These are phyloP conservation scores for Wilhelminamyces savonicus DNA, from an alignment of 805 yeast species.

Conservation along the genomic window DNA sequence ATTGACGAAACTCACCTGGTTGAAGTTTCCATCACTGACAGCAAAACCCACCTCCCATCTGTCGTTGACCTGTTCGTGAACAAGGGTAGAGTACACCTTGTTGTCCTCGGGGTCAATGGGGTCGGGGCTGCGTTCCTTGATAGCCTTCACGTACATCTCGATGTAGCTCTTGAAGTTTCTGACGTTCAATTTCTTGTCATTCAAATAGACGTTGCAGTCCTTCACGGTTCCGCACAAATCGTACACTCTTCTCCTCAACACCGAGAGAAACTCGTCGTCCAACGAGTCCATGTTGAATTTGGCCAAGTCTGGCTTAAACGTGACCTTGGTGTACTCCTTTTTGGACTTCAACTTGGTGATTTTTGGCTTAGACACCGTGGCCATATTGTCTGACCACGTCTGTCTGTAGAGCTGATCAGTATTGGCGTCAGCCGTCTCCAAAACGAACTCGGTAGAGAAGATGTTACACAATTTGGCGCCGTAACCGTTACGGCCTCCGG, in stretches of 20 bases:
- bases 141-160: slow-evolving; percentile 79
- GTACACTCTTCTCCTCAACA: slow-evolving; percentile 86
- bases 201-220: slow-evolving; percentile 71
- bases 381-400: slow-evolving; percentile 86
- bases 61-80: slow-evolving; percentile 74
- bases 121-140: slow-evolving; percentile 45
- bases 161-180: slow-evolving; percentile 80
- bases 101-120: slow-evolving; percentile 19
- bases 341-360: slow-evolving; percentile 54
- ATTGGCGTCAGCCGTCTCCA: slow-evolving; percentile 81
- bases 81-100: slow-evolving; percentile 40
- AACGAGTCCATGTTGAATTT: slow-evolving; percentile 81
- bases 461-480: slow-evolving; percentile 98
- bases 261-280: slow-evolving; percentile 78
- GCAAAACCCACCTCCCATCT: slow-evolving; percentile 98
- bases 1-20: slow-evolving; percentile 94
- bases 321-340: slow-evolving; percentile 77
- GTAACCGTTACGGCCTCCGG: slow-evolving; percentile 98
- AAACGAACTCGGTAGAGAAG: slow-evolving; percentile 77
- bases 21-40: slow-evolving; percentile 81
- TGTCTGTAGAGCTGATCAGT: slow-evolving; percentile 65
- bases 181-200: slow-evolving; percentile 65
- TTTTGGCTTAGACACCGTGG: slow-evolving; percentile 65
- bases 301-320: slow-evolving; percentile 80
- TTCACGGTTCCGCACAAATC: slow-evolving; percentile 92